Evolutionary conservation across 2,329 filamentous ascomycete genomes (phyloP), one percentile per base, ranked within the genome.

Genomic region (Epichloe aotearoae): DNA sequence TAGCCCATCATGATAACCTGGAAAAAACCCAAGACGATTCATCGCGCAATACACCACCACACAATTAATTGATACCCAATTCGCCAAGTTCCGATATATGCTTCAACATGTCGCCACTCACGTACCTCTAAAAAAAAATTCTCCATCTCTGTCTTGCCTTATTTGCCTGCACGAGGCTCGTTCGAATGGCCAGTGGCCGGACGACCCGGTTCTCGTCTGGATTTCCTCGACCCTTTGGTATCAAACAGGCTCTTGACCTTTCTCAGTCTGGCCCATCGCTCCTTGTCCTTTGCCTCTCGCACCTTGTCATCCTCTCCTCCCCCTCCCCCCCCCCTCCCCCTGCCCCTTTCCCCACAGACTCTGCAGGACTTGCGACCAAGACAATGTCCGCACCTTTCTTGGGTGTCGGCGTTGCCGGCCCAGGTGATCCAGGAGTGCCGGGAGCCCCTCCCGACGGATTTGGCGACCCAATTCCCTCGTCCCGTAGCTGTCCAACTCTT

Each of bases 161-260:
- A 53, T 47, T 51, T 49, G 33, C 47, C 48, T 12, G 47, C 50
- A 49, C 19, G 52, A 50, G 54, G 54, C 39, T 30, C 10, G 37
- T 50, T 52, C 4, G 59, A 70, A 7, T 65, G 59, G 3, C 59
- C 62, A 8, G 69, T 73, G 4, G 66, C 70, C 1, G 74, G 72
- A 38, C 73, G 64, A 49, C 66, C 69, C 17, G 66, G 57, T 4
- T 69, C 65, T 37, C 66, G 66, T 50, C 66, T 69, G 49, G 73
- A 63, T 61, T 76, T 82, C 62, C 72, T 80, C 8, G 72, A 69
- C 2, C 73, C 74, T 64, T 85, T 87, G 5, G 78, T 73, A 54
- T 84, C 81, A 59, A 88, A 81, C 45, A 86, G 66, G 60, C 82
- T 86, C 72, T 85, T 85, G 52, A 88, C 82, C 52, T 79, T 76